Base-by-base conservation (phyloP, 345 rosid genomes). In the Mallotus nudiflorus region DNA sequence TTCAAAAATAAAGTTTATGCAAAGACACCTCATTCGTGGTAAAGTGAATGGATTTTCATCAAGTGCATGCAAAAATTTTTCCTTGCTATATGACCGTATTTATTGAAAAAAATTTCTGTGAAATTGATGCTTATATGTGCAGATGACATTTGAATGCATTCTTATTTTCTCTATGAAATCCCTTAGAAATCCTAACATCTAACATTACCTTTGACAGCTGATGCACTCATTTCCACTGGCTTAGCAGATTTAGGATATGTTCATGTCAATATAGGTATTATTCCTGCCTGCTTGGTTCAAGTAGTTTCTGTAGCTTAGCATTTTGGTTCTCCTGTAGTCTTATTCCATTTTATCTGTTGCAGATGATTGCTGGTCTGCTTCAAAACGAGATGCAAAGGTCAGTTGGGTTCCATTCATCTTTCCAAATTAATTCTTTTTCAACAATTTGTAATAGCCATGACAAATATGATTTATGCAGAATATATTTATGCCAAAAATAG, bases 351-450 rank as follows among this genome's bases (percentile, higher is more conserved):
- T 12, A 24, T 76, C 75, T 69, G 71, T 49, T 78, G 77, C 86
- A 92, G 99, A 95, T 88, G 99, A 95, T 79, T 95, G 99, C 82
- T 95, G 99, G 99, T 90, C 96, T 73, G 42, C 77, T 69, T 19
- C 73, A 71, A 67, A 18, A 31, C 83, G 97, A 64, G 84, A 95
- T 82, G 80, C 78, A 53, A 53, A 82, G 93, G 99, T 95, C 51
- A 63, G 70, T 49, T 69, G 18, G 45, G 39, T 58, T 60, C 2
- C 10, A 14, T 65, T 19, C 9, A 11, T 15, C 19, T 27, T 65
- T 33, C 20, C n/a, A 24, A n/a, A 42, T 48, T 54, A 2, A 20
- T 39, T 22, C 25, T 20, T 1, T 2, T 31, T 14, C 54, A 57
- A 28, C 45, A 29, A 62, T 39, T 73, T 66, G 25, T 58, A 27